Percentiles rank a stretch among this genome's conserved stretches.
Evolutionary conservation across 208 protist genomes (phyloP).

Genomic region (Perkinsela sp.): DNA sequence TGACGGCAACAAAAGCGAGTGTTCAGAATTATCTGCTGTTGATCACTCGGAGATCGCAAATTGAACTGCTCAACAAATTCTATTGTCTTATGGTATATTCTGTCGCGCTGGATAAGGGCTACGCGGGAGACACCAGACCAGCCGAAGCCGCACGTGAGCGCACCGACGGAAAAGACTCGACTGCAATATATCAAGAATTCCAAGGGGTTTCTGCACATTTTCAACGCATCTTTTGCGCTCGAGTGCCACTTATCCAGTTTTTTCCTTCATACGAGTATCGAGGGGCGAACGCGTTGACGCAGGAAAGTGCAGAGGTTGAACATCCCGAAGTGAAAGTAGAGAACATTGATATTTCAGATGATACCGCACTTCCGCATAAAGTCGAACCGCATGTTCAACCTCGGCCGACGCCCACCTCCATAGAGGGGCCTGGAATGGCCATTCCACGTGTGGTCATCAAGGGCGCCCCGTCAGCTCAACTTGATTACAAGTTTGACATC

Average conservation of each 20-base stretch:
- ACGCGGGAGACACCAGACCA: conserved; percentile 15
- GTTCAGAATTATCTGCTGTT: background rate
- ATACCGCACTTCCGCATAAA: background rate
- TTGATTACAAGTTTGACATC: conserved; percentile 18
- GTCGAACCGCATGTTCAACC: background rate
- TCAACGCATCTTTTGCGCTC: conserved; percentile 33
- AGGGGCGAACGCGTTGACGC: conserved; percentile 7
- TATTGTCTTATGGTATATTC: conserved; percentile 7
- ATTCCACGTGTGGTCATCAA: background rate
- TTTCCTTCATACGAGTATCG: background rate
- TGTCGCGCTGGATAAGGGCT: conserved; percentile 13
- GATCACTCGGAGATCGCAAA: background rate
- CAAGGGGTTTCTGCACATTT: conserved; percentile 6
- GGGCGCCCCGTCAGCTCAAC: background rate
- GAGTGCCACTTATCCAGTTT: conserved; percentile 22
- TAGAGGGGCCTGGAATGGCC: background rate
- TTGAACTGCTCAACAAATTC: conserved; percentile 3
- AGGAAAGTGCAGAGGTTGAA: background rate
- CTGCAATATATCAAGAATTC: background rate
- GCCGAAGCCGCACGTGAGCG: conserved; percentile 5
- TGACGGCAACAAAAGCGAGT: background rate
- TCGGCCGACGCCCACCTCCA: background rate
- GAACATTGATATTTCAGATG: too few species aligned
- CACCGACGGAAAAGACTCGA: background rate
- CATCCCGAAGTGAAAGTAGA: conserved; percentile 1